Evolutionary conservation across 345 rosid species (phyloP), one percentile per base, ranked within the genome.

Genomic region (Melaleuca alternifolia): DNA sequence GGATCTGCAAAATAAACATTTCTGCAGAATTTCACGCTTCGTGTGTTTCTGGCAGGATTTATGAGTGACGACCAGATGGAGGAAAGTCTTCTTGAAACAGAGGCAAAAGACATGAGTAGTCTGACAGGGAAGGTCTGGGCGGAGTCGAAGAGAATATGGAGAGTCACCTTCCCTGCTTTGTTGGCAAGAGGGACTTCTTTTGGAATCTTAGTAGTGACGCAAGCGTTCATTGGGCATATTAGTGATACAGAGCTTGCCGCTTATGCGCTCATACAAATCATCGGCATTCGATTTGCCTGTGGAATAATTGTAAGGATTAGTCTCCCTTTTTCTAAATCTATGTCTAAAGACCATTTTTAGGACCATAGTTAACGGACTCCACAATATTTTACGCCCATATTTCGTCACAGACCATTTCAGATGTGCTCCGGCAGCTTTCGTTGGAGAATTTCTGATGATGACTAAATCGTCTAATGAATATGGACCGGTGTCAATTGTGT

Each of bases 241-340:
- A 87, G 91, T 18, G 85, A 88, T 23, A 23, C 90, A 1, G 90
- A 94, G 75, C 91, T 94, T 26, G 92, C 96, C 1, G 93, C 92
- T 82, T 94, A 91, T 23, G 96, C 96, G 16, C 95, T 94, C 56
- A 88, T 94, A 10, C 96, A 92, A 87, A 90, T 92, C 87, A 89
- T 91, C 7, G 89, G 90, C 37, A 26, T 94, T n/a, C 89, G 94
- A 81, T 94, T 94, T 86, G 90, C 91, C 53, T 90, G 91, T 87
- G 96, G 95, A 41, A 85, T 94, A 41, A 71, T 85, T 89, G 96
- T 93, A 90, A 84, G 53, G 62, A 30, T 46, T 6, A 7, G 30
- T 23, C 23, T 61, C 20, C 6, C 10, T 21, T 41, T 54, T 23
- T 75, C 18, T 26, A 7, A 7, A 33, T 71, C 16, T 51, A 51